Percentiles rank a stretch among this genome's conserved stretches.
Evolutionary conservation across 441 rosid genomes (phyloP).

Genomic region (Syzygium malaccense): DNA sequence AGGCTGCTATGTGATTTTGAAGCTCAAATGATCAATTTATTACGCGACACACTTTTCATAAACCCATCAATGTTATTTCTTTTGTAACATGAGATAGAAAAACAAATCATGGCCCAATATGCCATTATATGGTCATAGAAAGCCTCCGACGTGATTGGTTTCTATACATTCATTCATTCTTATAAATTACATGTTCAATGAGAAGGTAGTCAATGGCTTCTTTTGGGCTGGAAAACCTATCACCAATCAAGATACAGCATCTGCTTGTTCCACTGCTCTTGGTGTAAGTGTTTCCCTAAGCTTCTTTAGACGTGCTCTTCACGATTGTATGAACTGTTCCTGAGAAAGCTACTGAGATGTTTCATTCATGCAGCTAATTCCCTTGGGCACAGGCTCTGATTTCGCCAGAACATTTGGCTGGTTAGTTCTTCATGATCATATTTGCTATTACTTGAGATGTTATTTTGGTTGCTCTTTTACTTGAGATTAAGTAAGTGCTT

Average conservation of each 20-base stretch:
- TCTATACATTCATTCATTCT: neutral
- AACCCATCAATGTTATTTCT: neutral
- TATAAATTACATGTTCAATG: slow-evolving; percentile 3
- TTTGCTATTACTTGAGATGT: neutral
- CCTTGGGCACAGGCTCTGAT: slow-evolving; percentile 96
- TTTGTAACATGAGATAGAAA: neutral
- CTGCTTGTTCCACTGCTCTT: slow-evolving; percentile 66
- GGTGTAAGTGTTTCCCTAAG: slow-evolving; percentile 55
- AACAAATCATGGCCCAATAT: neutral
- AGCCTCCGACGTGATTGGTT: neutral
- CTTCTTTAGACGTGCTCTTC: neutral
- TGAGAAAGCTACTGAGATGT: slow-evolving; percentile 8
- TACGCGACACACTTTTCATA: neutral
- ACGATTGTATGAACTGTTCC: neutral
- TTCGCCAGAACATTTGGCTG: slow-evolving; percentile 93
- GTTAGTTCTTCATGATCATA: slow-evolving; percentile 41
- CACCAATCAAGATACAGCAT: slow-evolving; percentile 33
- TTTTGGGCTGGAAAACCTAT: slow-evolving; percentile 81
- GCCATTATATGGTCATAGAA: neutral
- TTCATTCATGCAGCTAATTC: slow-evolving; percentile 62
- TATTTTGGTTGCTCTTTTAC: neutral
- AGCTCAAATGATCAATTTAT: neutral
- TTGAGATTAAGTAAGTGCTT: neutral
- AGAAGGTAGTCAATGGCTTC: slow-evolving; percentile 94
- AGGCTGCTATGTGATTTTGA: neutral